Base-by-base conservation (phyloP, 352 stramenopile genomes). In the Albugo candida region DNA sequence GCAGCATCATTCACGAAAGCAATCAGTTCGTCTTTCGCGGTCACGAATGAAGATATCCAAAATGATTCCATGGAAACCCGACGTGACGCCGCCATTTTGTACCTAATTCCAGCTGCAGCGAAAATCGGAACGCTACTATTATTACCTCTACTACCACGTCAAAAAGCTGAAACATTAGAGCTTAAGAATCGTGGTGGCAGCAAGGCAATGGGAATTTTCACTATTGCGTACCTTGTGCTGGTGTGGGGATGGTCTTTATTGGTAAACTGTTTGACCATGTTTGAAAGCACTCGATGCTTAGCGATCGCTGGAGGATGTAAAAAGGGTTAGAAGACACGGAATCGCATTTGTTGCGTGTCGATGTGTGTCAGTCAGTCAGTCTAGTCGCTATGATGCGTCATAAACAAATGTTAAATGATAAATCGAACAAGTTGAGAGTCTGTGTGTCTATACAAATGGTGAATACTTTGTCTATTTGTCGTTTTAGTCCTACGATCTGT, bases 181-280 rank as follows among this genome's bases (percentile, higher is more conserved):
- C 60, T 79, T 24, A 77, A 75, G 41, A 49, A 49, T 4, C 52
- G 19, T n/a, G 69, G 57, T 0, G 52, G 54, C 0, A 73, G 61
- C 42, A 59, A 63, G 16, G 55, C 60, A 42, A 60, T 55, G 14
- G 68, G 71, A 5, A 41, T 65, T 11, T 20, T 61, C 11, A 61
- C 59, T 2, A 36, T 81, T 18, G 36, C 59, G 3, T 51, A 61
- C 11, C 64, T 77, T 10, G 37, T 52, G 14, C 2, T 64, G 20
- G 51, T 36, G 13, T 13, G 70, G 0, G 12, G 34, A 5, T 67
- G 59, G 38, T 58, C 55, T 12, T 43, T 69, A 19, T 47, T 38
- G 11, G 54, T 73, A n/a, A 67, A 84, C 51, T 46, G 58, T 36
- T 52, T 83, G 17, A 81, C 68, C 14, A 65, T 83, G 36, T 63